Conservation (phyloP, 768 basidiomycete species). For the Psilocybe subaeruginosa region DNA sequence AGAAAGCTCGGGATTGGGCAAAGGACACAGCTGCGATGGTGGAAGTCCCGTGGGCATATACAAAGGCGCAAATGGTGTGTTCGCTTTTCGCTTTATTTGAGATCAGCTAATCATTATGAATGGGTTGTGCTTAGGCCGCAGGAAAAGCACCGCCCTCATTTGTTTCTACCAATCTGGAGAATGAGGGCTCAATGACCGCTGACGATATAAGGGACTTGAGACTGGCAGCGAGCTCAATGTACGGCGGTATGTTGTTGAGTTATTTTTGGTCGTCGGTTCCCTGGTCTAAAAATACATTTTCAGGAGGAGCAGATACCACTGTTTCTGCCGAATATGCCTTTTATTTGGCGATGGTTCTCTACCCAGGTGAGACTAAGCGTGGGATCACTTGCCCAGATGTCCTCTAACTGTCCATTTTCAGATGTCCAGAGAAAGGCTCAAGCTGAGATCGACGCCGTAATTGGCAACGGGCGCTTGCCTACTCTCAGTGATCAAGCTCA, state of each 20-base stretch:
- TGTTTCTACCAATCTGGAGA: conserved; percentile 42
- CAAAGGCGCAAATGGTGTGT: conserved; percentile 49
- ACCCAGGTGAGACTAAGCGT: conserved; percentile 29
- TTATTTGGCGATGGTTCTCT: conserved; percentile 50
- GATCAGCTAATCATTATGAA: neutral
- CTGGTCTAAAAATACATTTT: neutral
- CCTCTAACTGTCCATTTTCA: conserved; percentile 16
- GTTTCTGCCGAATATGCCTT: conserved; percentile 48
- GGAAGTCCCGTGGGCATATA: conserved; percentile 45
- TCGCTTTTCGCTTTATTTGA: neutral
- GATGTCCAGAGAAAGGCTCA: conserved; percentile 56
- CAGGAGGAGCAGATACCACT: conserved; percentile 56
- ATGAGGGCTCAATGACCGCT: conserved; percentile 31
- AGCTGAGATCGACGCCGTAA: conserved; percentile 50
- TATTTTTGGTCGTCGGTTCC: neutral
- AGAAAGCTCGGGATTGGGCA: conserved; percentile 43
- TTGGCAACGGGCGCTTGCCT: conserved; percentile 40
- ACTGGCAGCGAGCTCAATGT: conserved; percentile 47
- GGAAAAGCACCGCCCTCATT: conserved; percentile 47
- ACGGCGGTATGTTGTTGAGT: conserved; percentile 36
- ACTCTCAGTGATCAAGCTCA: conserved; percentile 40
- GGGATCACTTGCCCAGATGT: neutral
- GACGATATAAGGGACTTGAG: conserved; percentile 43
- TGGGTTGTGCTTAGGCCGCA: conserved; percentile 30
- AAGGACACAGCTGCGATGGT: conserved; percentile 41